phyloP scores from a whole-genome alignment of 371 early-diverging fungal species.

The Mortierella sp. region DNA sequence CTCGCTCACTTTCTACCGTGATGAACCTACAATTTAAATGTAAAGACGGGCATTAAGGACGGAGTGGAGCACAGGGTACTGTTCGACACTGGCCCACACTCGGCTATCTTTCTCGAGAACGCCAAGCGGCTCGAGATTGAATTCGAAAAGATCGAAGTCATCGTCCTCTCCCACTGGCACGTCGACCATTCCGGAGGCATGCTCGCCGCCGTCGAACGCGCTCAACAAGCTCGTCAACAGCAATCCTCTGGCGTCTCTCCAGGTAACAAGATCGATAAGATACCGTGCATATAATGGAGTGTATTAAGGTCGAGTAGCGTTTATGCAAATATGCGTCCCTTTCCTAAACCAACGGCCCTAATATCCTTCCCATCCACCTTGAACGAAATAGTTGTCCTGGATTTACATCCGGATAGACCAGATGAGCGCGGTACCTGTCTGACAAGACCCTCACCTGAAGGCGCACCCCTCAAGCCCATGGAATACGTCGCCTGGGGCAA shows the following conservation, averaged over 20 bases:
- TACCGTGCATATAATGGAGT: no score
- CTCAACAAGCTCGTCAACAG: constrained; percentile 21
- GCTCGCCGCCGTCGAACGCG: constrained; percentile 41
- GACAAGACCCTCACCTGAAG: constrained; percentile 11
- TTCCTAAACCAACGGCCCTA: no score
- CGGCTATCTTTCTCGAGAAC: constrained; percentile 49
- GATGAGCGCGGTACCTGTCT: constrained; percentile 42
- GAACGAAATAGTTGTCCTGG: constrained; percentile 21
- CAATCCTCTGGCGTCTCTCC: not conserved
- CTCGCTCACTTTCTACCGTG: not conserved
- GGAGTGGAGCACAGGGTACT: constrained; percentile 39
- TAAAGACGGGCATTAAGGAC: constrained; percentile 42
- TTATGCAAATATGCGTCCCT: not conserved
- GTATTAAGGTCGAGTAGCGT: no score
- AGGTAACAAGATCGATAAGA: not conserved
- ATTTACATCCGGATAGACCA: constrained; percentile 51
- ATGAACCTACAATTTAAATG: not conserved
- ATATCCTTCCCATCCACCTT: no score
- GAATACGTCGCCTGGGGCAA: constrained; percentile 50
- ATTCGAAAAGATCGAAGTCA: constrained; percentile 45
- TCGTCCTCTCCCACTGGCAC: constrained; percentile 55
- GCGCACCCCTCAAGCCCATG: not conserved
- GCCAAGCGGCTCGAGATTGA: constrained; percentile 47
- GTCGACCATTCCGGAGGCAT: constrained; percentile 55
- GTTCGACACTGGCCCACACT: constrained; percentile 51